phyloP scores from a whole-genome alignment of 148 eudicot species.

The Mesembryanthemum crystallinum region DNA sequence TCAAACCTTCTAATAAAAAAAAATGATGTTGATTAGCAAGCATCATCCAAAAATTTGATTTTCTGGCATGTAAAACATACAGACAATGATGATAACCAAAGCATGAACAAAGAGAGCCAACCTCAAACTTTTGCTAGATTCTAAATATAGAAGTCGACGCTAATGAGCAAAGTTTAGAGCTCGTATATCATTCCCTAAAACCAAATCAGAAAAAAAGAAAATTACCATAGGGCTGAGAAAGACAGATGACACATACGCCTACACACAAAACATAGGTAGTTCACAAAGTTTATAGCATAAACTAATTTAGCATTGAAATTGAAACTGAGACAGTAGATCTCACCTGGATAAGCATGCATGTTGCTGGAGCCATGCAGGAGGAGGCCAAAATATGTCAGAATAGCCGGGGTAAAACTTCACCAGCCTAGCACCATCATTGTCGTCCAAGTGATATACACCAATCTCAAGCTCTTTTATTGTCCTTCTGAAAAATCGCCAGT shows the following conservation, averaged over 20 bases:
- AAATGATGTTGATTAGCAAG: too few species aligned
- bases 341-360: conserved; percentile 12
- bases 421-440: neutral
- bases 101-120: neutral
- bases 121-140: neutral
- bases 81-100: too few species aligned
- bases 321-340: neutral
- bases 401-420: conserved; percentile 5
- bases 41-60: too few species aligned
- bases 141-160: neutral
- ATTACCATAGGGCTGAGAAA: neutral
- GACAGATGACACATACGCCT: too few species aligned
- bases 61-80: too few species aligned
- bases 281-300: too few species aligned
- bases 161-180: neutral
- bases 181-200: neutral
- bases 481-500: conserved; percentile 16
- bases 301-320: too few species aligned
- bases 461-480: conserved; percentile 11
- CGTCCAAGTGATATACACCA: conserved; percentile 8
- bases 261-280: too few species aligned
- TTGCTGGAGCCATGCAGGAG: conserved; percentile 15
- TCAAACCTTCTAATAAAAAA: too few species aligned
- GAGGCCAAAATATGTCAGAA: conserved; percentile 23
- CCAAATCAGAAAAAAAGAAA: neutral